Evolutionary conservation across 345 rosid species (phyloP).

Genomic region (Cardamine chenopodiifolia): DNA sequence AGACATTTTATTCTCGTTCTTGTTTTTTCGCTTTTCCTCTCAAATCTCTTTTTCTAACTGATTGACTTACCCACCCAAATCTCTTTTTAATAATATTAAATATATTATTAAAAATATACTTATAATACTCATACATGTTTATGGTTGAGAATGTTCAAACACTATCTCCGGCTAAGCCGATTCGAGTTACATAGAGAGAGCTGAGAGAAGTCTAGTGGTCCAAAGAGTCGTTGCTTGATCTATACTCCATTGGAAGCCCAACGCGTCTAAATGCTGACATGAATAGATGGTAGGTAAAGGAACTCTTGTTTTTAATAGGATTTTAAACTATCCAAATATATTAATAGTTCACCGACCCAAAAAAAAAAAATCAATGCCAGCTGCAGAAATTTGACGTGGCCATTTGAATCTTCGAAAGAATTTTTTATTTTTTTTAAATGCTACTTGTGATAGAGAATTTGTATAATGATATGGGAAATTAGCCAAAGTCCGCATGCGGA

Average conservation of each 20-base stretch:
- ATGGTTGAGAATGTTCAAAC: not conserved
- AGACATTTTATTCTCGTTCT: too few species aligned
- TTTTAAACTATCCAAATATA: not conserved
- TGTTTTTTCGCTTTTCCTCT: too few species aligned
- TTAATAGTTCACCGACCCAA: slow-evolving; percentile 10
- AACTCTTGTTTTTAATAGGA: slow-evolving; percentile 21
- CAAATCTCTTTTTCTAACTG: too few species aligned
- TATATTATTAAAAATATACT: too few species aligned
- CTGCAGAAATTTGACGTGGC: slow-evolving; percentile 22
- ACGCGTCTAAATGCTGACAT: slow-evolving; percentile 9
- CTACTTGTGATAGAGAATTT: slow-evolving; percentile 3
- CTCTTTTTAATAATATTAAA: too few species aligned
- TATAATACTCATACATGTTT: too few species aligned
- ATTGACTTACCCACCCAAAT: too few species aligned
- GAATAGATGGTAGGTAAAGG: slow-evolving; percentile 12
- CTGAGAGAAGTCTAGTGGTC: slow-evolving; percentile 15
- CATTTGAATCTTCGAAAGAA: slow-evolving; percentile 18
- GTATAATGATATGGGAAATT: slow-evolving; percentile 5
- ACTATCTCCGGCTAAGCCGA: not conserved
- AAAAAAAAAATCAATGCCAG: slow-evolving; percentile 1
- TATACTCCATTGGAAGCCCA: not conserved
- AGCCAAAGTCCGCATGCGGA: slow-evolving; percentile 28
- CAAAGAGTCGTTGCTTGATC: slow-evolving; percentile 28
- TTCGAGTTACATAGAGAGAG: not conserved
- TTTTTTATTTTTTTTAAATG: not conserved